These are phyloP conservation scores for Malus asiatica DNA, from an alignment of 306 rosid species.

Conservation along the genomic window DNA sequence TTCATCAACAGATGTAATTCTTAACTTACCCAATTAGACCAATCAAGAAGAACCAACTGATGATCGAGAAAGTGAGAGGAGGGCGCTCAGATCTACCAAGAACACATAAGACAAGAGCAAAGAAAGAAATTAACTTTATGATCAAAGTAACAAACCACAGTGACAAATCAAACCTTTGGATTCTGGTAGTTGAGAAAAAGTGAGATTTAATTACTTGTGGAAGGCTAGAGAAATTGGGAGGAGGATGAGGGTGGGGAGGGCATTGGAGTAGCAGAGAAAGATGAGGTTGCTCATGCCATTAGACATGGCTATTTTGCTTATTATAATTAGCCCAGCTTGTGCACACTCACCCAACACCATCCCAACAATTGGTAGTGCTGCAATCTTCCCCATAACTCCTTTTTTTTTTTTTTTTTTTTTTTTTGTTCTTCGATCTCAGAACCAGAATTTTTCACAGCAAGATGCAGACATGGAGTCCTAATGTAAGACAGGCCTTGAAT, in stretches of 20 bases:
- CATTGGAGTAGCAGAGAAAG: constrained; percentile 64
- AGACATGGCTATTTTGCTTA: constrained; percentile 59
- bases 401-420: not conserved
- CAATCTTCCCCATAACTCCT: constrained; percentile 32
- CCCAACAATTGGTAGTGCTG: constrained; percentile 43
- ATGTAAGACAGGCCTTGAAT: not conserved
- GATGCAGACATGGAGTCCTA: not conserved
- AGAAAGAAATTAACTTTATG: not conserved
- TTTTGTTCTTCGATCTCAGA: not conserved
- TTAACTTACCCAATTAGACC: constrained; percentile 53
- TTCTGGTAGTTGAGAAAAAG: not conserved
- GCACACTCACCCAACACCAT: constrained; percentile 64
- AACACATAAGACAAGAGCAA: not conserved
- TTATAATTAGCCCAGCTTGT: constrained; percentile 57
- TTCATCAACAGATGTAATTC: not conserved
- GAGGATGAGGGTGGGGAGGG: constrained; percentile 55
- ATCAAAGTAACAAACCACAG: not conserved
- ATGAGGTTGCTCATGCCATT: constrained; percentile 60
- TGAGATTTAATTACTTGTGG: constrained; percentile 29
- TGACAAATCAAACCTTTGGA: not conserved
- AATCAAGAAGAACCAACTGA: constrained; percentile 48
- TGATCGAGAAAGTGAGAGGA: constrained; percentile 36
- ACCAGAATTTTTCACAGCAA: not conserved
- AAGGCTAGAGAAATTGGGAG: constrained; percentile 50
- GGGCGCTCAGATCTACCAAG: constrained; percentile 43